These are phyloP conservation scores for Boletus subcaerulescens DNA, from an alignment of 768 basidiomycete genomes.

Conservation along the genomic window DNA sequence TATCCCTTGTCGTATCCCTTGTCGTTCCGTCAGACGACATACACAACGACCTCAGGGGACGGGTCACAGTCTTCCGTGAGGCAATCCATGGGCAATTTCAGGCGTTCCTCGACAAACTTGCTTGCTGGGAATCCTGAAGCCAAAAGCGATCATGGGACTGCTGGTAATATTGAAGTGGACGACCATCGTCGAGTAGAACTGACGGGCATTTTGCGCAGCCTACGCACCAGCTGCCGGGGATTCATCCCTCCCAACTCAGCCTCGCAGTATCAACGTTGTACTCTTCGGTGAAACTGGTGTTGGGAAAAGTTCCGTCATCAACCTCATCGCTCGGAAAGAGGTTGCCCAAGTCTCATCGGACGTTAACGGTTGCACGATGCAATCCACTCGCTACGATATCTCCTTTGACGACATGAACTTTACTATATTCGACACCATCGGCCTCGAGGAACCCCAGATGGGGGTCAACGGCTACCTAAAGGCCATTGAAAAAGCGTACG, in stretches of 20 bases:
- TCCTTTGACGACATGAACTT: slow-evolving; percentile 20
- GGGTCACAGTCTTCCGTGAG: neutral
- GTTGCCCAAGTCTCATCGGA: slow-evolving; percentile 27
- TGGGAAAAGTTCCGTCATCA: slow-evolving; percentile 33
- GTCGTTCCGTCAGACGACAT: neutral
- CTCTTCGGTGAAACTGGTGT: slow-evolving; percentile 42
- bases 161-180: slow-evolving; percentile 9
- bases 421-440: slow-evolving; percentile 34
- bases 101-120: slow-evolving; percentile 3
- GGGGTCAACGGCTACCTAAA: slow-evolving; percentile 27
- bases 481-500: slow-evolving; percentile 28
- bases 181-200: neutral
- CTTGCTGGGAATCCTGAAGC: neutral
- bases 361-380: slow-evolving; percentile 37
- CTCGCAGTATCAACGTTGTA: slow-evolving; percentile 32
- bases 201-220: slow-evolving; percentile 2
- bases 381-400: slow-evolving; percentile 26
- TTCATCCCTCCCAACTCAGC: neutral
- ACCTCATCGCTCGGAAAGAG: slow-evolving; percentile 26
- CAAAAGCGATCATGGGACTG: neutral
- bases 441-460: slow-evolving; percentile 32
- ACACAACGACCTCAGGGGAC: neutral
- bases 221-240: neutral
- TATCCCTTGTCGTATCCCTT: neutral
- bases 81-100: neutral